Percentiles rank a stretch among this genome's conserved stretches.
phyloP scores from a whole-genome alignment of 768 basidiomycete genomes.

The Leucosporidium creatinivorum region DNA sequence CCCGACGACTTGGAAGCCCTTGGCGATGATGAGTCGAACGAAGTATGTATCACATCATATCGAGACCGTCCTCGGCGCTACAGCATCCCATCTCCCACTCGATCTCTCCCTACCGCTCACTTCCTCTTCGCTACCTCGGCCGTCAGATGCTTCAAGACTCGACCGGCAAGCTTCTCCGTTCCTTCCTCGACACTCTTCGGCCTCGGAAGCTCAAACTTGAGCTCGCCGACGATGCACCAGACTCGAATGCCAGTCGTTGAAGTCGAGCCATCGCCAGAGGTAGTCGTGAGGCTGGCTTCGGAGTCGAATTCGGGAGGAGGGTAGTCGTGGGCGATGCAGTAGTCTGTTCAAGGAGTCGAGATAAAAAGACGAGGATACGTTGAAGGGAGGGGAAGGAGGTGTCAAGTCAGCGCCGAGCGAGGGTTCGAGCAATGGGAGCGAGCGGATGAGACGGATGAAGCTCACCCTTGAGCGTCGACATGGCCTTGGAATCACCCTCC shows the following conservation, averaged over 20 bases:
- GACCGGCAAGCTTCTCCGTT: background rate
- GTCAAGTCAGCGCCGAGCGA: background rate
- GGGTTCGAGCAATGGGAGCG: background rate
- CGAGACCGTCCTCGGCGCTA: too few species aligned
- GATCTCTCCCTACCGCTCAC: too few species aligned
- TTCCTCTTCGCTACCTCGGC: background rate
- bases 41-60: too few species aligned
- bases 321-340: background rate
- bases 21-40: too few species aligned
- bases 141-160: constrained; percentile 8
- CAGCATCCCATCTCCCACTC: too few species aligned
- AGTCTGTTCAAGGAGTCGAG: background rate
- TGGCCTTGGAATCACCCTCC: background rate
- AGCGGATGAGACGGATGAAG: too few species aligned
- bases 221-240: constrained; percentile 1
- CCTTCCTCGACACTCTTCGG: constrained; percentile 1
- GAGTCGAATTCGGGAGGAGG: background rate
- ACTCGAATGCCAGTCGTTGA: background rate
- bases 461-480: background rate
- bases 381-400: background rate
- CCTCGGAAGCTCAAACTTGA: constrained; percentile 11
- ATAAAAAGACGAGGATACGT: background rate
- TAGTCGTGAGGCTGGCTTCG: background rate
- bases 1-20: too few species aligned
- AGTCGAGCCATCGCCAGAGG: background rate